Conservation (phyloP, 352 stramenopile genomes). For the Globisporangium spiculum region DNA sequence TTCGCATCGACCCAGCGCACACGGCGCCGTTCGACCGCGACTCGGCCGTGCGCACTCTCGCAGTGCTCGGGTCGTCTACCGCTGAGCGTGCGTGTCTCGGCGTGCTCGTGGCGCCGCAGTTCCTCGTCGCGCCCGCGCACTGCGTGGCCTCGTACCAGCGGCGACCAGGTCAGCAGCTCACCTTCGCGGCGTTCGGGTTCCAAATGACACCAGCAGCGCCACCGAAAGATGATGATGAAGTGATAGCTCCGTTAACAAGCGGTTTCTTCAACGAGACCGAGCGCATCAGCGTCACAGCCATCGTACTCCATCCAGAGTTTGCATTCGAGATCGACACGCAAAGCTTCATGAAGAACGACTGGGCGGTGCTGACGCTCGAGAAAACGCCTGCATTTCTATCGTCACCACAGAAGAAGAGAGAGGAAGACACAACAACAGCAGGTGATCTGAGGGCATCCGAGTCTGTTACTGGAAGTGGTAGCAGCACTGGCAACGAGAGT, state of each 20-base stretch:
- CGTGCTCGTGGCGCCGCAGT: conserved; percentile 4
- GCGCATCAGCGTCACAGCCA: conserved; percentile 2
- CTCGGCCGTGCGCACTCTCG: conserved; percentile 3
- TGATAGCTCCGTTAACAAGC: not conserved
- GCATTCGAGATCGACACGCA: not conserved
- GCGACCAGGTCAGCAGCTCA: not conserved
- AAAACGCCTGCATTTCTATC: not conserved
- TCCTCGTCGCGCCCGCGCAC: conserved; percentile 5
- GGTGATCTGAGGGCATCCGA: not conserved
- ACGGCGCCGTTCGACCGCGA: not conserved
- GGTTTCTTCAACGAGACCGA: conserved; percentile 7
- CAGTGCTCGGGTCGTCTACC: not conserved
- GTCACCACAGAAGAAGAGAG: not conserved
- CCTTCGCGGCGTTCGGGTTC: conserved; percentile 11
- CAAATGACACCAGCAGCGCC: not conserved
- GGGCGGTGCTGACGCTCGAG: conserved; percentile 4
- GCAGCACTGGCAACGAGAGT: not conserved
- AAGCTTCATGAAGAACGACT: conserved; percentile 4
- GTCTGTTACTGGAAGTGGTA: not conserved
- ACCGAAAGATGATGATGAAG: not conserved
- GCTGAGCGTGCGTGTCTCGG: conserved; percentile 6
- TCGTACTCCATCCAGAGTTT: not conserved
- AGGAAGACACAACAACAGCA: not conserved
- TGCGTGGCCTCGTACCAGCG: conserved; percentile 8
- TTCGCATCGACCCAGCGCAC: not conserved